Evolutionary conservation across 208 protist species (phyloP).

Genomic region (Wallacemonas rigidus): DNA sequence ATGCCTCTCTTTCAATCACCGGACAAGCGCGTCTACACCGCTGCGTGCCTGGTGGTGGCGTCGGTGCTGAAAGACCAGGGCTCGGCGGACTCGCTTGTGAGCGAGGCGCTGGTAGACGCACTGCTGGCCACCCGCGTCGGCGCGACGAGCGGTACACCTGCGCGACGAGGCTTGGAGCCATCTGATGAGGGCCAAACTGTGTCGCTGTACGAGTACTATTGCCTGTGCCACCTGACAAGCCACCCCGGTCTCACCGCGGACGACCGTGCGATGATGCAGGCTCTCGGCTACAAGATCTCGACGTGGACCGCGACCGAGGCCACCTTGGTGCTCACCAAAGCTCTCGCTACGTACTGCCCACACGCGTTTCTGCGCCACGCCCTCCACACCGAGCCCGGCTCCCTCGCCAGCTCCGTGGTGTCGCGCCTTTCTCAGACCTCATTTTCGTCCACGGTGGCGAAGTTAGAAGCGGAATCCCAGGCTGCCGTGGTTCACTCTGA

Average conservation of each 20-base stretch:
- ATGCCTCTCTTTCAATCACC: slow-evolving; percentile 57
- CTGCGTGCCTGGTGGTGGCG: slow-evolving; percentile 46
- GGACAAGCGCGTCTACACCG: slow-evolving; percentile 58
- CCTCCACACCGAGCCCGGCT: slow-evolving; percentile 10
- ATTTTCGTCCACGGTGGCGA: too few species aligned
- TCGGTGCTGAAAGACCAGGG: slow-evolving; percentile 37
- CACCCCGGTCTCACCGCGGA: slow-evolving; percentile 39
- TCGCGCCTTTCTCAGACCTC: neutral
- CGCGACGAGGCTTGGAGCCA: neutral
- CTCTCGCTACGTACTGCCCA: slow-evolving; percentile 46
- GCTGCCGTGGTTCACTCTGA: too few species aligned
- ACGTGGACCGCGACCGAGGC: slow-evolving; percentile 55
- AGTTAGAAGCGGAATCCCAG: too few species aligned
- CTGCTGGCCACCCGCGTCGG: slow-evolving; percentile 45
- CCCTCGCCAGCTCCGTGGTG: neutral
- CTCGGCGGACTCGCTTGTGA: slow-evolving; percentile 21
- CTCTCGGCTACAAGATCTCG: slow-evolving; percentile 32
- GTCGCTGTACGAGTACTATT: slow-evolving; percentile 53
- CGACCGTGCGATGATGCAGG: slow-evolving; percentile 30
- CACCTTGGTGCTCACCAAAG: slow-evolving; percentile 53
- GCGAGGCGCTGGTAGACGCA: slow-evolving; percentile 34
- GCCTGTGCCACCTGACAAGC: slow-evolving; percentile 45
- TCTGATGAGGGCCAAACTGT: slow-evolving; percentile 3
- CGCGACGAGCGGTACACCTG: slow-evolving; percentile 27
- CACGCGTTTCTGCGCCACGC: slow-evolving; percentile 53